phyloP scores from a whole-genome alignment of 169 alveolate species.

The Plasmodium cynomolgi region DNA sequence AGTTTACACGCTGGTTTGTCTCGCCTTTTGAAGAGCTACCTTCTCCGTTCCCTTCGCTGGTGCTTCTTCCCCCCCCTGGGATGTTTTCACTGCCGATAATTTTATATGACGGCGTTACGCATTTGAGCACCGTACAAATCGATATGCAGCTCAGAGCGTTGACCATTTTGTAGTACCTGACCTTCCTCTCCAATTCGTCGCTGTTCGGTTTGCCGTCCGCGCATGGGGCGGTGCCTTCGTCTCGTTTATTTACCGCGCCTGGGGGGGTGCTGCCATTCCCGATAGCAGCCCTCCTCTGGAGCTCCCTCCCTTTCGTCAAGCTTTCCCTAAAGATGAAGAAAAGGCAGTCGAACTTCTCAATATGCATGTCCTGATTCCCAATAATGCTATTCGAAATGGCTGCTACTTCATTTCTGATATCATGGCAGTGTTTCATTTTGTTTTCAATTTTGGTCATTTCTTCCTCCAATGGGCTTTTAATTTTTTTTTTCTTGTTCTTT shows the following conservation, averaged over 20 bases:
- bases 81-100: neutral
- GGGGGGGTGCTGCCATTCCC: neutral
- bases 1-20: neutral
- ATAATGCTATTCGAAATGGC: slow-evolving; percentile 28
- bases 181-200: neutral
- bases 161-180: neutral
- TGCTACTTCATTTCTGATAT: slow-evolving; percentile 29
- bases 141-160: slow-evolving; percentile 29
- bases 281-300: neutral
- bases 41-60: neutral
- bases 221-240: neutral
- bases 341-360: slow-evolving; percentile 31
- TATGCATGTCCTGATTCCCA: slow-evolving; percentile 19
- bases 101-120: slow-evolving; percentile 64
- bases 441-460: slow-evolving; percentile 21
- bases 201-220: neutral
- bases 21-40: neutral
- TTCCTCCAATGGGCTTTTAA: slow-evolving; percentile 5
- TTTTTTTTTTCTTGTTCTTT: slow-evolving; percentile 11
- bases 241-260: too few species aligned
- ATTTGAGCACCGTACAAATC: slow-evolving; percentile 46
- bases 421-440: slow-evolving; percentile 27
- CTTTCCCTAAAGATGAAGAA: slow-evolving; percentile 51
- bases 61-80: neutral
- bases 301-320: neutral